phyloP scores from a whole-genome alignment of 306 rosid species.

The Casuarina glauca region DNA sequence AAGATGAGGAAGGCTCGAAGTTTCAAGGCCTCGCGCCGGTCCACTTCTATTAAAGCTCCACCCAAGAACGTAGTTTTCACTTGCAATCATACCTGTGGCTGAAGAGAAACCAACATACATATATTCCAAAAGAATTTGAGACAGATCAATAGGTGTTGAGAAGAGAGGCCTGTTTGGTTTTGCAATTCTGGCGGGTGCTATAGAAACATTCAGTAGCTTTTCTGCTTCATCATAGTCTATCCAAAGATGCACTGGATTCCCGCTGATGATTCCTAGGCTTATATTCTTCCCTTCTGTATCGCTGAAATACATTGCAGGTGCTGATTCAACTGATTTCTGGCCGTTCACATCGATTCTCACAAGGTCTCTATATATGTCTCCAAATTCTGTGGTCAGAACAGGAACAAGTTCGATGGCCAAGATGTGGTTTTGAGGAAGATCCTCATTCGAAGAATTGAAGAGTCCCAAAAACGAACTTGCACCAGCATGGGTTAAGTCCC shows the following conservation, averaged over 20 bases:
- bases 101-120: slow-evolving; percentile 45
- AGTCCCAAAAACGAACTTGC: background rate
- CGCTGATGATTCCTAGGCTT: slow-evolving; percentile 23
- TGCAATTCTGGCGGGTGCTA: slow-evolving; percentile 12
- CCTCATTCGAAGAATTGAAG: background rate
- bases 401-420: slow-evolving; percentile 36
- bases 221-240: slow-evolving; percentile 1
- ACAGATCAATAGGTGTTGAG: slow-evolving; percentile 8
- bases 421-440: slow-evolving; percentile 20
- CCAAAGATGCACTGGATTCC: slow-evolving; percentile 24
- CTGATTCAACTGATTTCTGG: slow-evolving; percentile 16
- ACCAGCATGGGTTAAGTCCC: slow-evolving; percentile 11
- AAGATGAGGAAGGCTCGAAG: slow-evolving; percentile 17
- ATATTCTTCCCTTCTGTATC: background rate
- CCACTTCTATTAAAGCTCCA: slow-evolving; percentile 42
- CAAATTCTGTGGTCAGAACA: background rate
- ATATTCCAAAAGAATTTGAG: slow-evolving; percentile 11
- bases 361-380: slow-evolving; percentile 15
- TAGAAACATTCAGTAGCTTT: slow-evolving; percentile 16
- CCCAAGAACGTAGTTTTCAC: slow-evolving; percentile 31
- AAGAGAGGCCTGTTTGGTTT: slow-evolving; percentile 32
- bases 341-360: slow-evolving; percentile 40
- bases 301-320: slow-evolving; percentile 11
- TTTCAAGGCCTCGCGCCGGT: slow-evolving; percentile 24
- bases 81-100: slow-evolving; percentile 17